Evolutionary conservation across 2,329 filamentous ascomycete genomes (phyloP), one percentile per base, ranked within the genome.

Genomic region (Ophiostoma perfectum): DNA sequence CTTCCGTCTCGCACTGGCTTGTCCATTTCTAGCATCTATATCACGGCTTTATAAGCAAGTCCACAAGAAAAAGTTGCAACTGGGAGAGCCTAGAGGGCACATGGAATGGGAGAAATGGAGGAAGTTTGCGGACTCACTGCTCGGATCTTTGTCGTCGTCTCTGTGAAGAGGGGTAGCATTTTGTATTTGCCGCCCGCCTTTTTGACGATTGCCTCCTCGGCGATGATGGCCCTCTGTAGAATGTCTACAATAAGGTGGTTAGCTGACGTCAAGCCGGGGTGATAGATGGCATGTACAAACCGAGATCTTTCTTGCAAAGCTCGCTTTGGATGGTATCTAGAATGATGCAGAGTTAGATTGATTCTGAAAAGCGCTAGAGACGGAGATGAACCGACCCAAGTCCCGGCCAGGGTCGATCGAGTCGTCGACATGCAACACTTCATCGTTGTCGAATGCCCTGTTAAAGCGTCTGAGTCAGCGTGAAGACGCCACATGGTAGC

Each of bases 401-500:
- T 81, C 80, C 5, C 80, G 75, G 27, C 80, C 78, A 18, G 80
- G 80, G 71, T 81, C 80, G 66, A 81, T 79, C 7, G 78, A 80
- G 72, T 81, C 79, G 70, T 81, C 80, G n/a, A 81, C 80, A 60
- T 81, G 80, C 67, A 81, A 70, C 14, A 81, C 79, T 67, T 81
- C 76, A 67, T 81, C 78, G 65, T 81, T 81, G 60, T 81, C 80
- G 67, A 81, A 81, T 4, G 80, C 80, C 72, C 78, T 77, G 36
- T 39, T 12, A 60, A 4, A 41, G 74, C 71, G 12, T 64, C 45
- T 3, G 42, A 16, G 36, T 44, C 38, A 67, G 27, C 1, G 52
- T 11, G 27, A 60, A 16, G 27, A 38, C 55, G 27, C 55, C 9
- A 11, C 5, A 18, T 18, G 49, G 16, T 36, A 18, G 2, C n/a